Percentiles rank a stretch among this genome's conserved stretches.
Conservation (phyloP, 306 rosid genomes). For the Quercus alba region DNA sequence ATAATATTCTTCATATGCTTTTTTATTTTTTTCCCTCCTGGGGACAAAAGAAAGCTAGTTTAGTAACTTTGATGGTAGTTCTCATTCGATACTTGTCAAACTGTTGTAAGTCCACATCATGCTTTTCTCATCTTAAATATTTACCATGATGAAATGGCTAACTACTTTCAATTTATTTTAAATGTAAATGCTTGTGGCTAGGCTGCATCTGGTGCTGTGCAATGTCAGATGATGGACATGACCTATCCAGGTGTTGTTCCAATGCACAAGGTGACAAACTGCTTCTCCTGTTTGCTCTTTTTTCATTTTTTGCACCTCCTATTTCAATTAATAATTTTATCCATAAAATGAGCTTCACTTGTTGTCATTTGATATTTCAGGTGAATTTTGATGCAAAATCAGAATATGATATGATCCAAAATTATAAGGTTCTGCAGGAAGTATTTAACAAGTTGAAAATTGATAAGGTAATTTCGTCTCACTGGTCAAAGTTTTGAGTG, state of each 20-base stretch:
- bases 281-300: slow-evolving; percentile 8
- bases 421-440: slow-evolving; percentile 90
- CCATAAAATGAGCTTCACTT: slow-evolving; percentile 6
- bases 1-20: neutral
- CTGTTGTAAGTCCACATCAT: neutral
- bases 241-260: slow-evolving; percentile 90
- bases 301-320: neutral
- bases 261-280: slow-evolving; percentile 77
- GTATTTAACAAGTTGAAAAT: slow-evolving; percentile 87
- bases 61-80: neutral
- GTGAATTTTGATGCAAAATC: slow-evolving; percentile 89
- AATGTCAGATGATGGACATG: slow-evolving; percentile 93
- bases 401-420: slow-evolving; percentile 96
- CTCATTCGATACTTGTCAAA: neutral
- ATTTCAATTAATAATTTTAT: neutral
- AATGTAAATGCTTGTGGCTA: slow-evolving; percentile 33
- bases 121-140: neutral
- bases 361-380: slow-evolving; percentile 32
- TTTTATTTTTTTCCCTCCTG: too few species aligned
- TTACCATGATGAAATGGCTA: slow-evolving; percentile 3
- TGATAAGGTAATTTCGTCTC: slow-evolving; percentile 54
- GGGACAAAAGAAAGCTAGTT: neutral
- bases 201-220: slow-evolving; percentile 99
- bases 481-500: neutral
- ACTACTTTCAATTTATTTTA: neutral